Evolutionary conservation across 306 rosid genomes (phyloP), one percentile per base, ranked within the genome.

Genomic region (Prunus padus): DNA sequence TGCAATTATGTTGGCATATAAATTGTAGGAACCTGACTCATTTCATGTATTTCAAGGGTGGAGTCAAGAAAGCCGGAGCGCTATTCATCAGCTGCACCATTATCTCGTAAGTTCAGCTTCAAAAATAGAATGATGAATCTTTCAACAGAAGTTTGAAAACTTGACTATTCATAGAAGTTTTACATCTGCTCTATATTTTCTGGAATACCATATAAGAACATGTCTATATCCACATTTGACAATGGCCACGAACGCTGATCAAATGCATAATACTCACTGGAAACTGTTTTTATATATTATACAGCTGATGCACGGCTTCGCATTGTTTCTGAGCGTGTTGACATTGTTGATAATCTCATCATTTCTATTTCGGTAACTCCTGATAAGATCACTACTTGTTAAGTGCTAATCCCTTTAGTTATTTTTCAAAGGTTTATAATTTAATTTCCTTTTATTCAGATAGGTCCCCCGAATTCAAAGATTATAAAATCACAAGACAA

Each of bases 21-120:
- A 16, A 40, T 80, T 75, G 49, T 47, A 64, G 71, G 73, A 76
- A 76, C 67, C 87, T 87, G 85, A 87, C 85, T 61, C 68, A 85
- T 83, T 69, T 23, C 65, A 55, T 82, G 62, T 85, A 47, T 81
- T 87, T 88, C 80, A 85, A 95, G 99, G 99, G 97, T 88, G 80
- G 97, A 89, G 81, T 95, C 97, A 11, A 91, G 97, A 84, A 95
- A 90, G 88, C 97, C 99, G 9, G 99, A 95, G 52, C 92, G 97
- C 25, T 95, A 92, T 78, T 95, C 99, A 56, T 95, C 99, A 5
- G 98, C 99, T 56, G 99, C 99, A 11, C 99, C 97, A 20, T 88
- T 95, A 79, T 95, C 99, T 80, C 97, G 97, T 95, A 90, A 86
- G 97, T 81, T 77, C 67, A 28, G 55, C 65, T 77, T 83, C 60